These are phyloP conservation scores for Polytolypa hystricis DNA, from an alignment of 2,329 filamentous ascomycete species.

Conservation along the genomic window DNA sequence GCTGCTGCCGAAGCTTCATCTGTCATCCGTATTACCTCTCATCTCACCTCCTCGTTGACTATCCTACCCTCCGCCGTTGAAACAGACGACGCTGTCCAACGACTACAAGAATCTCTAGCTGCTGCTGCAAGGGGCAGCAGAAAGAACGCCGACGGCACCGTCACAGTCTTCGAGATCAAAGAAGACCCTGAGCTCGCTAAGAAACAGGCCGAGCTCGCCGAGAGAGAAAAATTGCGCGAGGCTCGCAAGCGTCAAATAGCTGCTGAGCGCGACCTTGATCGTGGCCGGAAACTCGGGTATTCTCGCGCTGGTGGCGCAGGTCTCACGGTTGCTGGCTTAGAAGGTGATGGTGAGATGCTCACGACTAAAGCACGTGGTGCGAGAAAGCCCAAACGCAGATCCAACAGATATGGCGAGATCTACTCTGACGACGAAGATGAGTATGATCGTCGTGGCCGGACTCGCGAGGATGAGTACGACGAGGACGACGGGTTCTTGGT, in stretches of 20 bases:
- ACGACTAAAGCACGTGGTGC: conserved; percentile 28
- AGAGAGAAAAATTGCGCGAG: conserved; percentile 46
- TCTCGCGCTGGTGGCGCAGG: conserved; percentile 38
- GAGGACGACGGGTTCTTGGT: conserved; percentile 69
- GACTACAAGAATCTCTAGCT: conserved; percentile 50
- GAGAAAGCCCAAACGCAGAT: conserved; percentile 25
- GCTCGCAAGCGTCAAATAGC: conserved; percentile 46
- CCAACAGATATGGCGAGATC: conserved; percentile 37
- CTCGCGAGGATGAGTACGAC: conserved; percentile 71
- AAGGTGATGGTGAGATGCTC: conserved; percentile 44
- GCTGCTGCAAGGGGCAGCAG: conserved; percentile 44
- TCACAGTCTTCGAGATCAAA: conserved; percentile 46
- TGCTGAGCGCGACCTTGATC: conserved; percentile 44
- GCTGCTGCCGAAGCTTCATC: conserved; percentile 47
- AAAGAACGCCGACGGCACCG: conserved; percentile 39
- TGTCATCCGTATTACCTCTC: conserved; percentile 50
- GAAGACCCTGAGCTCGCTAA: conserved; percentile 54
- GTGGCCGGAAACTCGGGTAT: conserved; percentile 39
- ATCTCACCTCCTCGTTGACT: conserved; percentile 49
- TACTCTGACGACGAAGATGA: conserved; percentile 41
- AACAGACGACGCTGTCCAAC: conserved; percentile 50
- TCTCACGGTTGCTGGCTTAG: conserved; percentile 45
- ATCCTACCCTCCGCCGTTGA: conserved; percentile 45
- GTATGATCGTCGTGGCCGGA: conserved; percentile 32
- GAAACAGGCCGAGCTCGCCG: conserved; percentile 47